Percentiles rank a stretch among this genome's conserved stretches.
These are phyloP conservation scores for Grosmannia clavigera DNA, from an alignment of 2,329 filamentous ascomycete species.

Conservation along the genomic window DNA sequence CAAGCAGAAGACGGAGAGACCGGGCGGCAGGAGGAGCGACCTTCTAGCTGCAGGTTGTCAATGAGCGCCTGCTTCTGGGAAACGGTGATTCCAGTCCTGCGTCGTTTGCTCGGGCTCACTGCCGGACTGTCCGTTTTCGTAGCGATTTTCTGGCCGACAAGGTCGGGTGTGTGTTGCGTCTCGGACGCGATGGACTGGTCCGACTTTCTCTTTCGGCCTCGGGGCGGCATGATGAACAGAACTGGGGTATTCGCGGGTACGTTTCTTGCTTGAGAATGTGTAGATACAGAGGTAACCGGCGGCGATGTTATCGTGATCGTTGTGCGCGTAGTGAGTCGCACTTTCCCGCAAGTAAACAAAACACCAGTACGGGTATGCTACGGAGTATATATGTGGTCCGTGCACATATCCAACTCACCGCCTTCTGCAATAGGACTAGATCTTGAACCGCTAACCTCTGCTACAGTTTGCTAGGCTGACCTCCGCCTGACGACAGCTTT, in stretches of 20 bases:
- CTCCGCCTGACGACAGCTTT: slow-evolving; percentile 14
- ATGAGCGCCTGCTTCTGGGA: slow-evolving; percentile 77
- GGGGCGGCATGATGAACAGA: slow-evolving; percentile 30
- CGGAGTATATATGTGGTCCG: slow-evolving; percentile 6
- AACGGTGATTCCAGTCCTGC: slow-evolving; percentile 46
- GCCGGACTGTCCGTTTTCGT: slow-evolving; percentile 23
- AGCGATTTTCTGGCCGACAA: slow-evolving; percentile 17
- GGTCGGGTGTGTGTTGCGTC: slow-evolving; percentile 14
- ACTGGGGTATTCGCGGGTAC: background rate
- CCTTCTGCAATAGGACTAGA: slow-evolving; percentile 4
- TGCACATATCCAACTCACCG: slow-evolving; percentile 7
- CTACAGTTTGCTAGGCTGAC: slow-evolving; percentile 10
- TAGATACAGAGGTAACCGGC: background rate
- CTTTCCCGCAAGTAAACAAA: slow-evolving; percentile 10
- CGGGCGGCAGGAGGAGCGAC: slow-evolving; percentile 35
- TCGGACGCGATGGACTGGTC: slow-evolving; percentile 20
- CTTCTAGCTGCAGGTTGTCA: slow-evolving; percentile 80
- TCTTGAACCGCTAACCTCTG: background rate
- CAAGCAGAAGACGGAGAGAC: background rate
- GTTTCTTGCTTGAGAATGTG: background rate
- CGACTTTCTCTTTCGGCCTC: slow-evolving; percentile 34
- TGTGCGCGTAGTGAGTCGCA: background rate
- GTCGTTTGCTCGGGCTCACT: slow-evolving; percentile 52
- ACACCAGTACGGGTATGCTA: background rate
- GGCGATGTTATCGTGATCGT: background rate